Percentiles rank a stretch among this genome's conserved stretches.
phyloP scores from a whole-genome alignment of 352 stramenopile species.

The Thraustochytrium striatum region DNA sequence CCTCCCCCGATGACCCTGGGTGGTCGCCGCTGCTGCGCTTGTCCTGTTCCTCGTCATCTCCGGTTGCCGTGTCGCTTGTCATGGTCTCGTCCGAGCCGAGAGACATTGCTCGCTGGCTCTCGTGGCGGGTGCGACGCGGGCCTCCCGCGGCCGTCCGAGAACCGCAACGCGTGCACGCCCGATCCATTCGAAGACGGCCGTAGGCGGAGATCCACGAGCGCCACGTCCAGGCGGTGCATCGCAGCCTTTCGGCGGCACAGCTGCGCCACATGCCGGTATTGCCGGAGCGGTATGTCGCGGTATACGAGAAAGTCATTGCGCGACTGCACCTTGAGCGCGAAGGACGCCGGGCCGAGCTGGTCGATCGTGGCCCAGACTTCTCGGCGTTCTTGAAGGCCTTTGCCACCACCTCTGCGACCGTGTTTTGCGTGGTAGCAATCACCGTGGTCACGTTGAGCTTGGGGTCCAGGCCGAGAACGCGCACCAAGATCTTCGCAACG shows the following conservation, averaged over 20 bases:
- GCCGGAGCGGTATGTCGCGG: conserved; percentile 18
- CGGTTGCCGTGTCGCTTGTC: no score
- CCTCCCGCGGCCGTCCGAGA: background rate
- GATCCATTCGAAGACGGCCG: conserved; percentile 27
- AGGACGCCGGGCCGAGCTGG: background rate
- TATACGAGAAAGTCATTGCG: conserved; percentile 45
- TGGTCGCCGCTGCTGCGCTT: no score
- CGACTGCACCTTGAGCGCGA: conserved; percentile 14
- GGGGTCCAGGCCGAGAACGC: conserved; percentile 4
- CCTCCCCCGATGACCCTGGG: background rate
- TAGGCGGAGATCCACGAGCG: conserved; percentile 15
- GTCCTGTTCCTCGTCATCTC: no score
- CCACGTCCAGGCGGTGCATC: background rate
- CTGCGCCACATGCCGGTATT: conserved; percentile 28
- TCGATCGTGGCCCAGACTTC: conserved; percentile 16
- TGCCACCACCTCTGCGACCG: conserved; percentile 32
- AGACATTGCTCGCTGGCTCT: no score
- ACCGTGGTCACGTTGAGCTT: conserved; percentile 27
- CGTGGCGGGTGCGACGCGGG: no score
- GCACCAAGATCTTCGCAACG: background rate
- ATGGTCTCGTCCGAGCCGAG: no score
- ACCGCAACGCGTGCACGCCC: conserved; percentile 20
- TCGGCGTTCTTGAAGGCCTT: conserved; percentile 38
- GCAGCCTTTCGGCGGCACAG: background rate
- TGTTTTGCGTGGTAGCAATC: conserved; percentile 1